Base-by-base conservation (phyloP, 2,329 filamentous ascomycete genomes). In the Plectosphaerella cucumerina region DNA sequence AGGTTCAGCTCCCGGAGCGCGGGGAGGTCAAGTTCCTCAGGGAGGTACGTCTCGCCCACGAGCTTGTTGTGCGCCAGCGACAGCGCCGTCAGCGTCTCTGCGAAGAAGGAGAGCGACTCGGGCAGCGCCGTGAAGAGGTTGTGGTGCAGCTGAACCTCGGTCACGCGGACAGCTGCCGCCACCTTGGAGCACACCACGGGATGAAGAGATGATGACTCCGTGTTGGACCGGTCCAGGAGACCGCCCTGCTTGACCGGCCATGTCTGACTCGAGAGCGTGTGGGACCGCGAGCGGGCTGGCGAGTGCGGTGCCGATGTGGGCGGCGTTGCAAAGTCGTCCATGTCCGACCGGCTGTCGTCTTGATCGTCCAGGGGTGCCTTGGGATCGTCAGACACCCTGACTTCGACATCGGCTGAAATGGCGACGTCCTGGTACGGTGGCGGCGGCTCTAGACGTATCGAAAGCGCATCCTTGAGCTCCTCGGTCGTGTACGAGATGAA, bases 401-500 rank as follows among this genome's bases (percentile, higher is more conserved):
- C 69, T 52, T 71, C 67, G 37, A 61, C 62, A 2, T 52, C 53
- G 15, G n/a, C n/a, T n/a, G 61, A 44, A 4, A 63, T 48, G 4
- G 59, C 31, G 15, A 44, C 47, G 14, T 74, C 69, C 33, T 68
- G 60, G 42, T 72, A 72, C 0, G 70, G 65, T 2, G 71, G 69
- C 52, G 78, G 63, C 18, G 88, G 81, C 63, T 84, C 80, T 54
- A 92, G 71, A 22, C 89, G 81, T 34, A 78, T 78, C 18, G 81
- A 78, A 42, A 97, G 71, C 42, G 85, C 82, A 41, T 81, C 80
- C 68, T 96, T 96, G 55, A 97, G 73, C 49, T 94, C 88, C 14
- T 90, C 87, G 0, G 89, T 91, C 20, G 80, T 80, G 71, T 95
- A 89, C 1, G 82, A 87, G 14, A 92, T 75, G 58, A 94, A 90